Evolutionary conservation across 352 stramenopile species (phyloP).

Genomic region (Pythium rishiriense): DNA sequence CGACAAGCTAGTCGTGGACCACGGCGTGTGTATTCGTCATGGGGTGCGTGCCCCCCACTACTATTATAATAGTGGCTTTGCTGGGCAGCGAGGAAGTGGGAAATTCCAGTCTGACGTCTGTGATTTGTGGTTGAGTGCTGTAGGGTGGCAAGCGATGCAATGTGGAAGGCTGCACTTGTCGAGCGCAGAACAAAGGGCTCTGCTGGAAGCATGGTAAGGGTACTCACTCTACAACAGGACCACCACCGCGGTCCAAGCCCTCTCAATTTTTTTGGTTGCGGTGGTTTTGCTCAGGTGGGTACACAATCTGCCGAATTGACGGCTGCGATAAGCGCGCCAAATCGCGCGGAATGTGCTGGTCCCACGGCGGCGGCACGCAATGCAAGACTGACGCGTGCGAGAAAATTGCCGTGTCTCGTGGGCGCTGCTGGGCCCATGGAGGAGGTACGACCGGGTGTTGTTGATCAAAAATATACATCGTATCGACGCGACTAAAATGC

Average conservation of each 20-base stretch:
- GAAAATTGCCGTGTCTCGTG: slow-evolving; percentile 12
- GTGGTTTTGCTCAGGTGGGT: slow-evolving; percentile 16
- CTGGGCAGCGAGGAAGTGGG: too few relatives aligned
- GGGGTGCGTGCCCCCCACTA: slow-evolving; percentile 23
- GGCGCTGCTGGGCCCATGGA: slow-evolving; percentile 14
- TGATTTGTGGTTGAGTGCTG: not conserved
- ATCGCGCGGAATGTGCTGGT: slow-evolving; percentile 28
- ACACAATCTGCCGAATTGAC: slow-evolving; percentile 36
- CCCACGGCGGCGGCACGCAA: slow-evolving; percentile 25
- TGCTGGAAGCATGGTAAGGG: slow-evolving; percentile 47
- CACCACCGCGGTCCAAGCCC: too few relatives aligned
- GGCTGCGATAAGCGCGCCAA: slow-evolving; percentile 28
- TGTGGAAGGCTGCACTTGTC: slow-evolving; percentile 48
- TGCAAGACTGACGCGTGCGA: slow-evolving; percentile 26
- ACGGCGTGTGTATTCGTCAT: slow-evolving; percentile 35
- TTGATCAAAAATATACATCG: too few relatives aligned
- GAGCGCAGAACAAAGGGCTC: slow-evolving; percentile 52
- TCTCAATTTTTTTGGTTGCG: not conserved
- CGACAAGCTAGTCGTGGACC: slow-evolving; percentile 58
- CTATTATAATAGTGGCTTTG: not conserved
- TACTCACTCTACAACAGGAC: too few relatives aligned
- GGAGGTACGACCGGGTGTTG: slow-evolving; percentile 7
- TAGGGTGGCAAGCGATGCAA: slow-evolving; percentile 54
- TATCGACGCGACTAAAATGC: too few relatives aligned
- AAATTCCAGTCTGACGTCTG: not conserved